Base-by-base conservation (phyloP, 768 basidiomycete genomes). In the Tremella mesenterica region DNA sequence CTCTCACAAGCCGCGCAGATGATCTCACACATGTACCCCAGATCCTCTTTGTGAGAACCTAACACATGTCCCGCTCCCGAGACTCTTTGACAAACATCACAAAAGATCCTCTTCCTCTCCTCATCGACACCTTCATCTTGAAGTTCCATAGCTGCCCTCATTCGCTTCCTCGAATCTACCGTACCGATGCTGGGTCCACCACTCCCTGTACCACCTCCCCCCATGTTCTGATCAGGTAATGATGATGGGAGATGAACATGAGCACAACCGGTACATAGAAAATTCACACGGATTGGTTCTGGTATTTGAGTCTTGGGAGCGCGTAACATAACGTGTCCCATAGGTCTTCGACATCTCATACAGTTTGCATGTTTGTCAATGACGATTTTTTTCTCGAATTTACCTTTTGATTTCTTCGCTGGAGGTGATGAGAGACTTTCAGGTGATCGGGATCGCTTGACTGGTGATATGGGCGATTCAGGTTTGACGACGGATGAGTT, bases 71-170 rank as follows among this genome's bases (percentile, higher is more conserved):
- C 69, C 1, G 54, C 49, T 1, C 59, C 69, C 8, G 60, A 46
- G 31, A 67, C 48, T 47, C 69, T 58, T 50, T 71, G 69, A 54
- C 69, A 71, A 6, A 71, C 69, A 58, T 71, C 69, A 48, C 69
- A 71, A 36, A 61, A 66, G 28, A 56, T 43, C 44, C 64, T 58
- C 30, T 57, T 58, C 12, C 54, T 44, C 31, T 31, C 56, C 16
- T 44, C 34, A 23, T 56, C 54, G 13, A 36, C 27, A 9, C 60
- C 69, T 30, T 64, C 63, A 30, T 68, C 67, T 13, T 66, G 64
- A n/a, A 50, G 49, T 46, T 70, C 66, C 48, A 67, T 48, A 4
- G 33, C 50, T 1, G 48, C 44, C n/a, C 69, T 36, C 10, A 60
- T 48, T 23, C 69, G 30, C 52, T 70, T 70, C 20, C 69, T 46